Base-by-base conservation (phyloP, 140 eudicot genomes). In the Stevia rebaudiana region DNA sequence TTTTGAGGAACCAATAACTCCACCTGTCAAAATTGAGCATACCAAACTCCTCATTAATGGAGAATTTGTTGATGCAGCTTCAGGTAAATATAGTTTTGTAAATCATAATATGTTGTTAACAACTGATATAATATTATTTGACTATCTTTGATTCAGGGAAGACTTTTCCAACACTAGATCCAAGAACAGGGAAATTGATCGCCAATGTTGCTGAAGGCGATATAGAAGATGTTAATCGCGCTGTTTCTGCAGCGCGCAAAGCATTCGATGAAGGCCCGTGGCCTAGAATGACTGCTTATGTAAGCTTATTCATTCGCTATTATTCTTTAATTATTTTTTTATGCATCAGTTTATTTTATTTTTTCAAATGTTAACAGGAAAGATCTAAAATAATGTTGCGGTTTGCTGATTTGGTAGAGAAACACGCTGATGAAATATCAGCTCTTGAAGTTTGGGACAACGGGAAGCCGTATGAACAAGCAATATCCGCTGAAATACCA, bases 251-350 rank as follows among this genome's bases (percentile, higher is more conserved):
- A 58, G 98, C 98, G 43, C 91, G 98, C 3, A 92, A 88, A 71
- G 98, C 98, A 6, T 92, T 92, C 50, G 98, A 92, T 71, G 95
- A 92, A 68, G 98, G 98, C 2, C 98, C 98, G 9, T 92, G 98
- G 98, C 98, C 98, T 13, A 85, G 42, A 79, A 88, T 88, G 98
- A 82, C 87, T 28, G 87, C 98, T 48, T 92, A 92, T 74, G 98
- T 92, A 79, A 76, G 79, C 63, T 40, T 31, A 44, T 54, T 59
- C 1, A 28, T 13, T 3, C 15, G 43, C 13, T 36, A 6, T 30
- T 39, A 1, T 61, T 61, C 11, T 8, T 10, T 30, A 50, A 11
- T 11, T 7, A 8, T 30, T 28, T 64, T 19, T 39, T 72, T 15
- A 4, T 7, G n/a, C 49, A 9, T 37, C 16, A 43, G 24, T 11